phyloP scores from a whole-genome alignment of 2,329 filamentous ascomycete species.

The Colletotrichum filicis region DNA sequence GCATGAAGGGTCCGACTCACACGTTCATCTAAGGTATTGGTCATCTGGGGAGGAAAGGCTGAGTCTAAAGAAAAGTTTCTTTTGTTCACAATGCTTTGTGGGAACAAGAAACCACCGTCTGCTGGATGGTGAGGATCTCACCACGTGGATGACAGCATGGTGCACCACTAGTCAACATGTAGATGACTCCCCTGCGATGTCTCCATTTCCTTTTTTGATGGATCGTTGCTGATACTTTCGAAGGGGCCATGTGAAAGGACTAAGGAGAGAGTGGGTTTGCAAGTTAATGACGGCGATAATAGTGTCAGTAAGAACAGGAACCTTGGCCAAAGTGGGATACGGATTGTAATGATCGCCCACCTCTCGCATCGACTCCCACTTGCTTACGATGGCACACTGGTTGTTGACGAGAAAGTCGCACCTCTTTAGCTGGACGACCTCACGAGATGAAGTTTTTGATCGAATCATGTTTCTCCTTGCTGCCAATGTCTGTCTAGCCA shows the following conservation, averaged over 20 bases:
- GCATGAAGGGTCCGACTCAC: neutral
- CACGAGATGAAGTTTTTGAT: neutral
- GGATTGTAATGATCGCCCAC: too few species aligned
- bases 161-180: too few species aligned
- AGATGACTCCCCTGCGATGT: too few species aligned
- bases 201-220: too few species aligned
- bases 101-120: neutral
- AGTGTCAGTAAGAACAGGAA: too few species aligned
- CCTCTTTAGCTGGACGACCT: neutral
- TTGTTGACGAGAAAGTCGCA: neutral
- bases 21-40: neutral
- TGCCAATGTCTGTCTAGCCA: neutral
- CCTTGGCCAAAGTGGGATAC: too few species aligned
- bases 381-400: neutral
- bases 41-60: neutral
- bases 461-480: conserved; percentile 5
- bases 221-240: too few species aligned
- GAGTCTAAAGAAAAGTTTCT: neutral
- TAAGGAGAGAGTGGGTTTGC: too few species aligned
- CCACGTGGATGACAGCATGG: too few species aligned
- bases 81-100: neutral
- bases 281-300: too few species aligned
- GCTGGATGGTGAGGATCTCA: too few species aligned
- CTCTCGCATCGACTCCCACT: neutral
- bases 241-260: too few species aligned